These are phyloP conservation scores for Orbilia ellipsospora DNA, from an alignment of 2,329 filamentous ascomycete species.

Conservation along the genomic window DNA sequence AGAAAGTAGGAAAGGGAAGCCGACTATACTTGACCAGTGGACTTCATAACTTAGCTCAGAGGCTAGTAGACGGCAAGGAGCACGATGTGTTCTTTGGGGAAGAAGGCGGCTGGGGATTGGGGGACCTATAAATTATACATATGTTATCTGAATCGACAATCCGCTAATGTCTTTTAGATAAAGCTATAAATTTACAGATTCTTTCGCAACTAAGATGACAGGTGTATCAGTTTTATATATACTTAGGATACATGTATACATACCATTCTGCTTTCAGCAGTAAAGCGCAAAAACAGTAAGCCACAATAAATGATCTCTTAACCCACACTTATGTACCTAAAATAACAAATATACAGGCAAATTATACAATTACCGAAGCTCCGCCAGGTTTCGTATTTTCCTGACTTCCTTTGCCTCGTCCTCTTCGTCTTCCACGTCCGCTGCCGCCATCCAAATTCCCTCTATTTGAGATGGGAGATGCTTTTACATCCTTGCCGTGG, in stretches of 20 bases:
- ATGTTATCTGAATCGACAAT: neutral
- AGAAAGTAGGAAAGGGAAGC: constrained; percentile 69
- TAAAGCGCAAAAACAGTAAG: neutral
- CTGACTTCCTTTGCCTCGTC: constrained; percentile 27
- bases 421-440: constrained; percentile 40
- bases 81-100: constrained; percentile 55
- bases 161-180: no score
- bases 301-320: neutral
- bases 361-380: constrained; percentile 15
- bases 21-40: constrained; percentile 52
- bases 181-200: neutral
- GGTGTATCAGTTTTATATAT: neutral
- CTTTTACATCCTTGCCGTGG: neutral
- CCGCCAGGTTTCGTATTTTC: constrained; percentile 17
- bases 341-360: constrained; percentile 26
- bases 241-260: constrained; percentile 2
- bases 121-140: constrained; percentile 15
- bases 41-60: constrained; percentile 42
- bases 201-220: neutral
- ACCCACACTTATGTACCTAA: constrained; percentile 15
- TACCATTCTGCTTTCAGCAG: neutral
- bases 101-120: constrained; percentile 52
- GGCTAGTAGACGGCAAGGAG: constrained; percentile 49
- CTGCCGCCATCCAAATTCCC: constrained; percentile 10
- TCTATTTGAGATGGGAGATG: constrained; percentile 5